Evolutionary conservation across 2,329 filamentous ascomycete genomes (phyloP).

Genomic region (Septoria linicola): DNA sequence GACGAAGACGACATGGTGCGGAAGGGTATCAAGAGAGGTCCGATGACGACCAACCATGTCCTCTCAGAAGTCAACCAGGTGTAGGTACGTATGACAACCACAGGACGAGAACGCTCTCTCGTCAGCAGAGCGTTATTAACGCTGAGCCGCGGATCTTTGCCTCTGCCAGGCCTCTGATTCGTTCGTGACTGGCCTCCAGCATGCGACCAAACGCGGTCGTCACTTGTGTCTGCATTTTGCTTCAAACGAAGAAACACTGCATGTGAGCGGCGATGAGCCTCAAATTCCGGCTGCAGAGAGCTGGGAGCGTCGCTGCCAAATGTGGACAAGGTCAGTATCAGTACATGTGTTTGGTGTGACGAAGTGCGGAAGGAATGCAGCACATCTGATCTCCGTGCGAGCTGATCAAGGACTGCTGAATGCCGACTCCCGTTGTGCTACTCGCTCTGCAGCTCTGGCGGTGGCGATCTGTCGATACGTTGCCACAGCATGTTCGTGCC

Average conservation of each 20-base stretch:
- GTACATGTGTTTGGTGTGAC: constrained; percentile 17
- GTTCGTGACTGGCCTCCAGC: neutral
- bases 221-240: neutral
- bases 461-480: constrained; percentile 5
- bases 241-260: neutral
- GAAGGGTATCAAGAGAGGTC: neutral
- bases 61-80: neutral
- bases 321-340: constrained; percentile 4
- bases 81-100: constrained; percentile 1
- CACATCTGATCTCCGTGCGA: constrained; percentile 10
- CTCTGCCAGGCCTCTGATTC: neutral
- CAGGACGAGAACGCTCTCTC: neutral
- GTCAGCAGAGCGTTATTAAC: neutral
- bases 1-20: constrained; percentile 1
- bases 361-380: constrained; percentile 8
- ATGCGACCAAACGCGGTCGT: neutral
- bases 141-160: no score
- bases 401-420: constrained; percentile 1
- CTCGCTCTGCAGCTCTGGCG: neutral
- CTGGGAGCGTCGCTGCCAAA: constrained; percentile 5
- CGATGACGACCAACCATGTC: neutral
- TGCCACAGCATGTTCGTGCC: neutral
- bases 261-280: neutral
- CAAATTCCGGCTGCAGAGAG: neutral
- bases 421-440: constrained; percentile 3